Percentiles rank a stretch among this genome's conserved stretches.
Conservation (phyloP, 768 basidiomycete genomes). For the Rhizopogon rudus region DNA sequence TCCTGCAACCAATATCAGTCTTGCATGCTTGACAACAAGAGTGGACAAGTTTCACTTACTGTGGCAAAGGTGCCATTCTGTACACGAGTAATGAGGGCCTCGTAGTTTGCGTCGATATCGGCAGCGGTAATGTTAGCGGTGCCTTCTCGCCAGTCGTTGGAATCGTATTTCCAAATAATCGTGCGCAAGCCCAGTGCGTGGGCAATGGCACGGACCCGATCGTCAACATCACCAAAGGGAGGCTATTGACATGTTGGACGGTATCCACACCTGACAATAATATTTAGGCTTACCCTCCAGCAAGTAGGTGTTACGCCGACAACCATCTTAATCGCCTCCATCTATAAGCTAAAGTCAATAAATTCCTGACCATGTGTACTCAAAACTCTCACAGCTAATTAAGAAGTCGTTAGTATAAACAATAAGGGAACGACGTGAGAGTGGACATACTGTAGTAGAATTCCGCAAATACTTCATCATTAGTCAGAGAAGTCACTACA, state of each 20-base stretch:
- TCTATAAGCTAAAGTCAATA: constrained; percentile 18
- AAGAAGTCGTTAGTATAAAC: background rate
- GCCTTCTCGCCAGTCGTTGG: constrained; percentile 69
- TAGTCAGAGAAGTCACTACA: constrained; percentile 54
- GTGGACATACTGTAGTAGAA: constrained; percentile 59
- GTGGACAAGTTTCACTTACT: constrained; percentile 19
- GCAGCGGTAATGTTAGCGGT: constrained; percentile 38
- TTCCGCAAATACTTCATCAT: constrained; percentile 69
- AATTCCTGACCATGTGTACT: background rate
- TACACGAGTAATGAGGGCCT: constrained; percentile 44
- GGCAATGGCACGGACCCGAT: constrained; percentile 70
- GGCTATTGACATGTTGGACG: constrained; percentile 32
- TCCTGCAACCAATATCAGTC: constrained; percentile 21
- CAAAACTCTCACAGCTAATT: constrained; percentile 19
- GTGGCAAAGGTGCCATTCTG: constrained; percentile 35
- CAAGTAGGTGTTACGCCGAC: constrained; percentile 54
- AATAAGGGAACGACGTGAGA: background rate
- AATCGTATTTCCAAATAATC: constrained; percentile 69
- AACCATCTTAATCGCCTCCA: constrained; percentile 51
- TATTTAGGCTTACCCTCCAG: constrained; percentile 42
- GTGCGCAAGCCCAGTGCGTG: constrained; percentile 63
- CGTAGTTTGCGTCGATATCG: constrained; percentile 49
- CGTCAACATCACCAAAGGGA: constrained; percentile 67
- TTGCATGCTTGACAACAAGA: no score
- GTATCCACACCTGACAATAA: background rate